Evolutionary conservation across 2,329 filamentous ascomycete genomes (phyloP).

Genomic region (Phyllosticta paracitricarpa): DNA sequence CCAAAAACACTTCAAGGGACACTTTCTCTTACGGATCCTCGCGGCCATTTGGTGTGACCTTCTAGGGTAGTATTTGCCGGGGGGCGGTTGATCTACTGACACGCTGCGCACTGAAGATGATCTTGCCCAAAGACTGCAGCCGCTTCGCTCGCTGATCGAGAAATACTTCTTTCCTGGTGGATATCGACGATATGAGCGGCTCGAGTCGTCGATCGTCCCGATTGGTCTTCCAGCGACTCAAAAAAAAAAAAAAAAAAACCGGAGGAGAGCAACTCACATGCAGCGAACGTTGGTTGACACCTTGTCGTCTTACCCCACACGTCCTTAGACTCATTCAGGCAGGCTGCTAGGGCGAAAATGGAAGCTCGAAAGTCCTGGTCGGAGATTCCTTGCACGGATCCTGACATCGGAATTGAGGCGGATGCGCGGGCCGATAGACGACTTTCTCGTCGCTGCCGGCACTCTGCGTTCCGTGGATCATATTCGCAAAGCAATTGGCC

Average conservation of each 20-base stretch:
- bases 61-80: neutral
- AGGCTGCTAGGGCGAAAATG: neutral
- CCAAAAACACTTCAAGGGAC: too few species aligned
- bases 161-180: neutral
- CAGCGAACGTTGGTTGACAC: neutral
- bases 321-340: neutral
- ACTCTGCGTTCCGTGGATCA: neutral
- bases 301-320: neutral
- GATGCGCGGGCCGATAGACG: neutral
- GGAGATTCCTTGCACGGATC: neutral
- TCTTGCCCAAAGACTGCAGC: neutral
- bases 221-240: neutral
- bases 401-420: neutral
- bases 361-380: neutral
- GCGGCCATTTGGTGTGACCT: neutral
- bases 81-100: neutral
- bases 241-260: too few species aligned
- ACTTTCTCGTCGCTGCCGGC: neutral
- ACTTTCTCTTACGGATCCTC: neutral
- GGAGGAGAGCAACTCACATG: neutral
- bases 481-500: neutral
- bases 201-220: neutral
- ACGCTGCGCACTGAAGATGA: neutral
- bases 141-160: neutral
- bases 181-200: neutral